A percentile compares a stretch with the other conserved stretches of the same genome.
Evolutionary conservation across 805 yeast genomes (phyloP).

Genomic region (Zygosaccharomyces lentus): DNA sequence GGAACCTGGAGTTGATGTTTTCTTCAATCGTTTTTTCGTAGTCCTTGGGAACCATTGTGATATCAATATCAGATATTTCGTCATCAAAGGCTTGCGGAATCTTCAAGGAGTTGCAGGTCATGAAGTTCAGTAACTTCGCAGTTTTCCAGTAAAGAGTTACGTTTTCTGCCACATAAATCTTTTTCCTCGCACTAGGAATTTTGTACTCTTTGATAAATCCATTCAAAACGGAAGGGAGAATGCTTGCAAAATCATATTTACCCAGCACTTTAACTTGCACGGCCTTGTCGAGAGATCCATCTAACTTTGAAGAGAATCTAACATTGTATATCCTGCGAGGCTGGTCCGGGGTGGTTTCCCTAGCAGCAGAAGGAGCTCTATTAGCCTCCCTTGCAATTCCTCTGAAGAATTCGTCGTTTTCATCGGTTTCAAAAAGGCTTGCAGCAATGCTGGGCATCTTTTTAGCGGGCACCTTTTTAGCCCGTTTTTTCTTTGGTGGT

Average conservation of each 20-base stretch:
- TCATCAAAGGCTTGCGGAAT: slow-evolving; percentile 22
- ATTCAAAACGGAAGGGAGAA: slow-evolving; percentile 28
- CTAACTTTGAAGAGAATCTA: slow-evolving; percentile 27
- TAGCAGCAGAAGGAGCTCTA: slow-evolving; percentile 6
- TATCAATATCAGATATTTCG: slow-evolving; percentile 25
- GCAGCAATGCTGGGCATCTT: slow-evolving; percentile 3
- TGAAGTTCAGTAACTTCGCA: slow-evolving; percentile 29
- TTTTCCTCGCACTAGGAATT: slow-evolving; percentile 15
- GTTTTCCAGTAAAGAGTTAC: slow-evolving; percentile 29
- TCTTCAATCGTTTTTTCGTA: slow-evolving; percentile 17
- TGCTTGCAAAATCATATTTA: slow-evolving; percentile 22
- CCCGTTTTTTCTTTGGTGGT: slow-evolving; percentile 5
- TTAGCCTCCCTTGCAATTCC: slow-evolving; percentile 19
- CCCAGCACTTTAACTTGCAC: slow-evolving; percentile 32
- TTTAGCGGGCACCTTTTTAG: background rate
- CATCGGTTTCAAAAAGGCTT: slow-evolving; percentile 17
- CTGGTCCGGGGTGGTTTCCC: slow-evolving; percentile 10
- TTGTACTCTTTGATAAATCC: slow-evolving; percentile 23
- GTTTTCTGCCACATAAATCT: slow-evolving; percentile 20
- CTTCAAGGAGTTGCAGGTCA: slow-evolving; percentile 32
- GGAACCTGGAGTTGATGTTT: slow-evolving; percentile 9
- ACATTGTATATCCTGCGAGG: slow-evolving; percentile 27
- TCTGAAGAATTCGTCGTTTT: slow-evolving; percentile 25
- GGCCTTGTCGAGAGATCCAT: slow-evolving; percentile 25
- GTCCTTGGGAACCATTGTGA: slow-evolving; percentile 24